Conservation (phyloP, 2,329 filamentous ascomycete genomes). For the Metarhizium brunneum region DNA sequence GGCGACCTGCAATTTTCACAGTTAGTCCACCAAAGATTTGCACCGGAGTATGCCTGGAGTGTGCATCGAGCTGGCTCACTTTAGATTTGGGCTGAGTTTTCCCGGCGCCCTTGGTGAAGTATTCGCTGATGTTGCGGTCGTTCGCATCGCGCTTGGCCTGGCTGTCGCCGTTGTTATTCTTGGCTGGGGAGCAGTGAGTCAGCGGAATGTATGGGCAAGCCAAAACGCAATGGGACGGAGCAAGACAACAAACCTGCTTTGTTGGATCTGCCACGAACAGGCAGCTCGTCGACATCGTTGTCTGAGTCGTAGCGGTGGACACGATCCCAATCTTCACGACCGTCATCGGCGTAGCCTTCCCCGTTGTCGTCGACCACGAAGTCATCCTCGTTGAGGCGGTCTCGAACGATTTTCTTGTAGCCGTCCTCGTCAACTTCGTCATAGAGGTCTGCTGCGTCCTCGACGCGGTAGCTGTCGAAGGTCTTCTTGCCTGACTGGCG, state of each 20-base stretch:
- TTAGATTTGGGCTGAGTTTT: constrained; percentile 68
- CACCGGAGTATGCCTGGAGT: neutral
- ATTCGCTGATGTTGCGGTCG: constrained; percentile 87
- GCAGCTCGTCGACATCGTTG: constrained; percentile 44
- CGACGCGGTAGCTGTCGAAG: constrained; percentile 76
- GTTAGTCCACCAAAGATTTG: constrained; percentile 1
- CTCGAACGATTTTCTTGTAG: constrained; percentile 92
- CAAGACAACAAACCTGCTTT: constrained; percentile 35
- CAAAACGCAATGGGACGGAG: neutral
- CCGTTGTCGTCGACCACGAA: constrained; percentile 99
- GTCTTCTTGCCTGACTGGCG: constrained; percentile 86
- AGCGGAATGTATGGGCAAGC: neutral
- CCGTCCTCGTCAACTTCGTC: constrained; percentile 95
- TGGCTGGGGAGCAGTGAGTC: constrained; percentile 42
- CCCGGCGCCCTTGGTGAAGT: constrained; percentile 71
- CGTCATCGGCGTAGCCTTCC: constrained; percentile 92
- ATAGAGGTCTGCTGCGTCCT: constrained; percentile 78
- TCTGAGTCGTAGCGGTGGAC: constrained; percentile 62
- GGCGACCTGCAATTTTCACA: constrained; percentile 40
- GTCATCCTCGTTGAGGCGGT: constrained; percentile 84
- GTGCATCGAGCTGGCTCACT: constrained; percentile 34
- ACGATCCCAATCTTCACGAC: constrained; percentile 87
- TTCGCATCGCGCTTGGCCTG: constrained; percentile 77
- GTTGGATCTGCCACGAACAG: constrained; percentile 35
- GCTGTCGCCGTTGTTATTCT: constrained; percentile 82